Evolutionary conservation across 192 early-diverging fungal species (phyloP).

Genomic region (Backusella circina): DNA sequence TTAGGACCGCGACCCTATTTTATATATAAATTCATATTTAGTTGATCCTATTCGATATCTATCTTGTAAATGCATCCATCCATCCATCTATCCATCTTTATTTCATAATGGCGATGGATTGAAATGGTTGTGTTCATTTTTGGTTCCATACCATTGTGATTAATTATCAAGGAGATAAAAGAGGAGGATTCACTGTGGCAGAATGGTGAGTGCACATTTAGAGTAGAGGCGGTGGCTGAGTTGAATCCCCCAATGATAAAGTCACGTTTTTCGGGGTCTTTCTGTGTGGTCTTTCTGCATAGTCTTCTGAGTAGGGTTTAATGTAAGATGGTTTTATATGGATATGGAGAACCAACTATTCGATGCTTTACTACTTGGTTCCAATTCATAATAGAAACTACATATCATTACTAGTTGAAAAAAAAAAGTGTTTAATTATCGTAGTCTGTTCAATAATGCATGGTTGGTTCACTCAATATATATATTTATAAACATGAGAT

Average conservation of each 20-base stretch:
- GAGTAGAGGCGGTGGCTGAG: neutral
- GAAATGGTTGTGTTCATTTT: neutral
- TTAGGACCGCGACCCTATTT: constrained; percentile 92
- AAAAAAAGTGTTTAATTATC: too few species aligned
- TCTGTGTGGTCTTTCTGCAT: neutral
- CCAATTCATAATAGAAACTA: too few species aligned
- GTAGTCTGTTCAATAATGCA: too few species aligned
- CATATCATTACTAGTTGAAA: too few species aligned
- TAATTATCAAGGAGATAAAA: constrained; percentile 17
- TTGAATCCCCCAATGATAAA: neutral
- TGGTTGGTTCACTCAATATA: too few species aligned
- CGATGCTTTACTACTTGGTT: too few species aligned
- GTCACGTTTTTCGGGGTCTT: neutral
- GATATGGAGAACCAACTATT: too few species aligned
- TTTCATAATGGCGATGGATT: neutral
- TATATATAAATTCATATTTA: neutral
- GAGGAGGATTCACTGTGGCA: constrained; percentile 3
- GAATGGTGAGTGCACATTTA: neutral
- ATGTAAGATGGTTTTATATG: too few species aligned
- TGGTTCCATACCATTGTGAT: constrained; percentile 14
- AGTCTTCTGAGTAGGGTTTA: too few species aligned
- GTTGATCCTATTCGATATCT: neutral
- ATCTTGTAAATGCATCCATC: constrained; percentile 19
- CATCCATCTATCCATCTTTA: constrained; percentile 16
- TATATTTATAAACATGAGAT: too few species aligned